Conservation (phyloP, 371 early-diverging fungal genomes). For the Syncephalastrum contaminatum region DNA sequence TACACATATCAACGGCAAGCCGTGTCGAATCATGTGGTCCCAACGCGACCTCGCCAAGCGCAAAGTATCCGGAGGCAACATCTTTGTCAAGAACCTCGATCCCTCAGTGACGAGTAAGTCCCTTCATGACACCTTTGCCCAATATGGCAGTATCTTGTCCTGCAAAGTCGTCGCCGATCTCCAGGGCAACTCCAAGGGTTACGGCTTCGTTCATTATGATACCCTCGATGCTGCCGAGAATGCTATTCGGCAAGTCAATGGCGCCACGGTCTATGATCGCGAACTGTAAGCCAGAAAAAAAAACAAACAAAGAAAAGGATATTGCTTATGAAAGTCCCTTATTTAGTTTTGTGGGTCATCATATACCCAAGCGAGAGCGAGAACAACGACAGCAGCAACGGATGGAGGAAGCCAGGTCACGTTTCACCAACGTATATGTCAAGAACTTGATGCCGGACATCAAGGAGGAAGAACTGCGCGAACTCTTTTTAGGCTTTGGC, state of each 20-base stretch:
- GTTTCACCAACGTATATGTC: constrained; percentile 98
- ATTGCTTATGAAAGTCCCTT: too few species aligned
- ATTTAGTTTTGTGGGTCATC: constrained; percentile 72
- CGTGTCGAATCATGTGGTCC: constrained; percentile 98
- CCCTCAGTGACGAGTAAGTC: constrained; percentile 91
- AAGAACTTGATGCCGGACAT: constrained; percentile 93
- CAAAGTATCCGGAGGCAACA: constrained; percentile 88
- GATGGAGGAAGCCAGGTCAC: constrained; percentile 77
- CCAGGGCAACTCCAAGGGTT: constrained; percentile 86
- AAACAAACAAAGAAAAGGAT: not conserved
- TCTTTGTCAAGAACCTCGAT: constrained; percentile 99
- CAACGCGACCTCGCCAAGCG: constrained; percentile 94
- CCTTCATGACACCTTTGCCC: constrained; percentile 98
- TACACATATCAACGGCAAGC: constrained; percentile 84
- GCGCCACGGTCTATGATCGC: constrained; percentile 93
- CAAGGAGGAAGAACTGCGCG: constrained; percentile 80
- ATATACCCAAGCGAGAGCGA: constrained; percentile 89
- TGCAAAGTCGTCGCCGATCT: constrained; percentile 94
- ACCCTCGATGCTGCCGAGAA: constrained; percentile 89
- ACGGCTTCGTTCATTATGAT: constrained; percentile 99
- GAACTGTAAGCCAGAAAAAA: constrained; percentile 59
- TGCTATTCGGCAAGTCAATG: constrained; percentile 96
- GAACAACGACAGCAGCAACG: constrained; percentile 52
- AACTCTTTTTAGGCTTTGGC: constrained; percentile 86
- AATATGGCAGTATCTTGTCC: constrained; percentile 97